Evolutionary conservation across 805 yeast species (phyloP).

Genomic region (Yarrowia osloensis): DNA sequence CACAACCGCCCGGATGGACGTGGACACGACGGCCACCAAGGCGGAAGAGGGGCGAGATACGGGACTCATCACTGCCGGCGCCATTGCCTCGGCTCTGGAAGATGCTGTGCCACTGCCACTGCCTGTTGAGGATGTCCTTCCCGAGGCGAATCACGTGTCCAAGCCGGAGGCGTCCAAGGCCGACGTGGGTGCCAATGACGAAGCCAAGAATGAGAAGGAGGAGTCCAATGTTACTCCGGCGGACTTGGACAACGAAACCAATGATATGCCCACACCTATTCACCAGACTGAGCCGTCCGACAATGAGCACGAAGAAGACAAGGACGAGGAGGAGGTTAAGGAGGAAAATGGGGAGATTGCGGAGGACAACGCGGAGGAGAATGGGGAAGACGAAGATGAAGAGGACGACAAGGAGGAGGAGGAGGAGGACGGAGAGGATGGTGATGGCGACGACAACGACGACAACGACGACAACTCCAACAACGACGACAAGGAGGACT

Average conservation of each 20-base stretch:
- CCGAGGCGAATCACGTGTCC: neutral
- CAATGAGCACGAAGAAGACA: constrained; percentile 31
- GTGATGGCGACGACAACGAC: constrained; percentile 33
- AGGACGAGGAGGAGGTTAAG: constrained; percentile 33
- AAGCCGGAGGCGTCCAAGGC: neutral
- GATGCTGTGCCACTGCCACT: constrained; percentile 17
- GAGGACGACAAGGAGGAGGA: constrained; percentile 34
- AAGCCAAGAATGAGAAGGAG: constrained; percentile 1
- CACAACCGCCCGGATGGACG: neutral
- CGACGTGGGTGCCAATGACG: constrained; percentile 17
- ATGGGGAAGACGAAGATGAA: constrained; percentile 37
- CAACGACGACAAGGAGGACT: constrained; percentile 34
- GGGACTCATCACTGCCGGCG: neutral
- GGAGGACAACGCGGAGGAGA: constrained; percentile 40
- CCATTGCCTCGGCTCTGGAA: neutral
- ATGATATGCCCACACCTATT: neutral
- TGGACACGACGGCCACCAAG: neutral
- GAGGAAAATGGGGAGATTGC: constrained; percentile 34
- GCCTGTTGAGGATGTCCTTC: neutral
- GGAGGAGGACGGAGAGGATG: constrained; percentile 43
- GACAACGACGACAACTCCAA: constrained; percentile 35
- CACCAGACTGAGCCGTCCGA: constrained; percentile 32
- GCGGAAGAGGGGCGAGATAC: neutral
- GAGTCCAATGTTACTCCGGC: no score
- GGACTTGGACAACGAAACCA: neutral